Evolutionary conservation across 257 asterid species (phyloP).

Genomic region (Penstemon newberryi): DNA sequence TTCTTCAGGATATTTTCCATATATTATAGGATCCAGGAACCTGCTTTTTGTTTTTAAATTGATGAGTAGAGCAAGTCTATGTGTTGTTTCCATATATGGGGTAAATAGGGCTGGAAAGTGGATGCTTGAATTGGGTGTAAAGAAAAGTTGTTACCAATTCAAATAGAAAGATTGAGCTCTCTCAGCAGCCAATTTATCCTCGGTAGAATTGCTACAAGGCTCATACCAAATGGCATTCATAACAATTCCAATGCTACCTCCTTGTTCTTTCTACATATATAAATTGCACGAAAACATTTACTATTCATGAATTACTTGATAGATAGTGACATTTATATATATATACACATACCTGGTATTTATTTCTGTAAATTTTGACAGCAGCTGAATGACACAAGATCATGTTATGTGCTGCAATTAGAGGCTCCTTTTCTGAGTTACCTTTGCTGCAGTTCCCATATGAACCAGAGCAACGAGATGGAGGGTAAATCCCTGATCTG

Average conservation of each 20-base stretch:
- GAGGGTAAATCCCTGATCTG: constrained; percentile 53
- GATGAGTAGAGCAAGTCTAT: neutral
- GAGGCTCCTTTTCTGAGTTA: constrained; percentile 55
- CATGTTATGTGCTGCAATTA: constrained; percentile 67
- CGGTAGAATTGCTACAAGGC: constrained; percentile 48
- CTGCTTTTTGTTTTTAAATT: constrained; percentile 28
- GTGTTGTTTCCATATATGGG: neutral
- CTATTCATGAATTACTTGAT: neutral
- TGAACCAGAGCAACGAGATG: constrained; percentile 48
- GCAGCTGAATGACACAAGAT: constrained; percentile 61
- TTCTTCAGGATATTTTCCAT: constrained; percentile 56
- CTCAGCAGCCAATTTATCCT: constrained; percentile 55
- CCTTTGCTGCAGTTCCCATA: constrained; percentile 57
- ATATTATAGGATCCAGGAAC: constrained; percentile 56
- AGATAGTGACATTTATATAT: neutral
- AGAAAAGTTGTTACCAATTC: constrained; percentile 43
- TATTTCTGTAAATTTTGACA: constrained; percentile 41
- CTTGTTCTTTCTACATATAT: constrained; percentile 42
- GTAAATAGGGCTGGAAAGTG: neutral
- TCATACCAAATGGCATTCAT: constrained; percentile 57
- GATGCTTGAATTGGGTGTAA: neutral
- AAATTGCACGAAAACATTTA: neutral
- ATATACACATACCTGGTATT: constrained; percentile 43
- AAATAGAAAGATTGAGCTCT: constrained; percentile 59
- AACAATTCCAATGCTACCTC: constrained; percentile 54